phyloP scores from a whole-genome alignment of 2,329 filamentous ascomycete genomes.

The Microascus cirrosus region DNA sequence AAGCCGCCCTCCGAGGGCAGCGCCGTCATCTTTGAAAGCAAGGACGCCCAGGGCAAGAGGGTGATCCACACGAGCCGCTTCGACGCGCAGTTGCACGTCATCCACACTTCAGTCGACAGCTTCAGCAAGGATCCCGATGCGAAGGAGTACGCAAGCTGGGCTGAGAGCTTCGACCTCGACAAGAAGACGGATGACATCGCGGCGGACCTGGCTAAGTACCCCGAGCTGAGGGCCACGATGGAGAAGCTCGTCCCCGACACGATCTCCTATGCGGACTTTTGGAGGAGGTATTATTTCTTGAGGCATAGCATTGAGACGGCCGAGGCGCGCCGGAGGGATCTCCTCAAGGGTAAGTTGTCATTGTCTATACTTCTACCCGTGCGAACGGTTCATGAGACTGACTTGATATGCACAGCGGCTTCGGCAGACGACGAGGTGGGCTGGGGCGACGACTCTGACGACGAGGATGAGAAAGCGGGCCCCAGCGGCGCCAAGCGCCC shows the following conservation, averaged over 20 bases:
- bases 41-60: slow-evolving; percentile 78
- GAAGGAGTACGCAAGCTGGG: slow-evolving; percentile 65
- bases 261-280: slow-evolving; percentile 84
- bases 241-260: slow-evolving; percentile 89
- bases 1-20: slow-evolving; percentile 54
- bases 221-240: slow-evolving; percentile 79
- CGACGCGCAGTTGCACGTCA: slow-evolving; percentile 90
- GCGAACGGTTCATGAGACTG: not conserved
- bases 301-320: slow-evolving; percentile 88
- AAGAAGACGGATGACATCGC: slow-evolving; percentile 77
- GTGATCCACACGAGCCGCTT: slow-evolving; percentile 92
- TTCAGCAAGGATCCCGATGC: slow-evolving; percentile 74
- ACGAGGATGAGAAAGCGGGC: slow-evolving; percentile 16
- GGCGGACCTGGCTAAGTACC: slow-evolving; percentile 72
- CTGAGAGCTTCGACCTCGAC: slow-evolving; percentile 65
- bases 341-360: slow-evolving; percentile 65
- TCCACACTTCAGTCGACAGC: slow-evolving; percentile 74
- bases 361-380: not conserved
- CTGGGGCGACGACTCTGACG: slow-evolving; percentile 63
- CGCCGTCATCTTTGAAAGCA: slow-evolving; percentile 82
- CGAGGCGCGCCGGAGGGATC: slow-evolving; percentile 75
- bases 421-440: slow-evolving; percentile 60
- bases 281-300: slow-evolving; percentile 92
- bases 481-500: slow-evolving; percentile 17
- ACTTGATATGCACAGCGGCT: slow-evolving; percentile 35